A percentile compares a stretch with the other conserved stretches of the same genome.
Conservation (phyloP, 805 yeast species). For the Saccharomycopsis javanensis region DNA sequence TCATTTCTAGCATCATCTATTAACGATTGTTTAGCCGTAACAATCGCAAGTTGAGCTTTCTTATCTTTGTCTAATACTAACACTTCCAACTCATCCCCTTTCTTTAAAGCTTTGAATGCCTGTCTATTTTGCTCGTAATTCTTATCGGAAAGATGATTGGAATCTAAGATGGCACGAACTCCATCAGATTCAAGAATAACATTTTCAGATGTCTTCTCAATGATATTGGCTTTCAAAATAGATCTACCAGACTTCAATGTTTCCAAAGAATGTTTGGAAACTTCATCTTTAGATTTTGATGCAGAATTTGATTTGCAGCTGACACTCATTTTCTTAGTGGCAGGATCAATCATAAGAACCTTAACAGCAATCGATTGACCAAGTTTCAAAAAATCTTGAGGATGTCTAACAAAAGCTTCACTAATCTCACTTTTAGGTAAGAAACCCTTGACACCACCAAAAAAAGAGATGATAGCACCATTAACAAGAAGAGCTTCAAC, state of each 20-base stretch:
- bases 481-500: conserved; percentile 59
- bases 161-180: conserved; percentile 60
- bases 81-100: conserved; percentile 52
- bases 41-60: conserved; percentile 48
- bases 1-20: conserved; percentile 49
- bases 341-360: conserved; percentile 46
- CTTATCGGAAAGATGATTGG: conserved; percentile 71
- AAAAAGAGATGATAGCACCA: conserved; percentile 81
- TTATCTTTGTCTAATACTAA: conserved; percentile 60
- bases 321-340: conserved; percentile 48
- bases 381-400: conserved; percentile 65
- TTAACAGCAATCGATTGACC: conserved; percentile 80
- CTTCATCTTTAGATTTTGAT: conserved; percentile 28
- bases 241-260: conserved; percentile 52
- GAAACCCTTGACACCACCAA: conserved; percentile 68
- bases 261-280: conserved; percentile 19
- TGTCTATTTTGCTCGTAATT: conserved; percentile 66
- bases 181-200: conserved; percentile 40
- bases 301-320: conserved; percentile 58
- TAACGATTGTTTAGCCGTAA: conserved; percentile 57
- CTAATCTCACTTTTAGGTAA: conserved; percentile 84
- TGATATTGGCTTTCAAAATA: conserved; percentile 47
- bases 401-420: conserved; percentile 72
- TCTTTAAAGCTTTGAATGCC: conserved; percentile 46
- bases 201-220: conserved; percentile 69